Conservation (phyloP, 2,329 filamentous ascomycete species). For the Pseudocercospora pini-densiflorae region DNA sequence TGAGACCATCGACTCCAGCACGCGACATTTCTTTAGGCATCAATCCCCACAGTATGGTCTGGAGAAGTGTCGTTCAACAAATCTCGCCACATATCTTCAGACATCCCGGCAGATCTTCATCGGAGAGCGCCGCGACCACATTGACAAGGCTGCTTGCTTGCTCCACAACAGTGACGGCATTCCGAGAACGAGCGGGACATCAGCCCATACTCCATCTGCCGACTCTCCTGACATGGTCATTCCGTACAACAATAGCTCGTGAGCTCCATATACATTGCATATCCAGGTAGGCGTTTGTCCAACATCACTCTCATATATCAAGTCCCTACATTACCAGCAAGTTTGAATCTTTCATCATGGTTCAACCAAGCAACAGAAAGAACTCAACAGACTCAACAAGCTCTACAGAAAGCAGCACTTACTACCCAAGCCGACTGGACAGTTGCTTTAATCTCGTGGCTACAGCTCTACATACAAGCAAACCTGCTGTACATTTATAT, state of each 20-base stretch:
- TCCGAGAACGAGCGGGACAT: conserved; percentile 6
- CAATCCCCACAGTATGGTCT: background rate
- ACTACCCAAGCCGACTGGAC: conserved; percentile 11
- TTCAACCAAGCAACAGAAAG: conserved; percentile 9
- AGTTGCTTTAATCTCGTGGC: conserved; percentile 17
- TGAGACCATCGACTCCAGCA: background rate
- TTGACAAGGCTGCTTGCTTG: background rate
- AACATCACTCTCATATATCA: conserved; percentile 14
- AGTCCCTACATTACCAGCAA: background rate
- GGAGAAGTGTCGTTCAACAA: conserved; percentile 13
- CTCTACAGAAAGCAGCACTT: background rate
- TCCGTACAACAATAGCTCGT: conserved; percentile 1
- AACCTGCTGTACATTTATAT: conserved; percentile 20
- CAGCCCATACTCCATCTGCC: conserved; percentile 9
- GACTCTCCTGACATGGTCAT: conserved; percentile 11
- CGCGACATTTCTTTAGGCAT: no score
- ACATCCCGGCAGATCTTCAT: conserved; percentile 5
- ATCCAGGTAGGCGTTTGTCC: conserved; percentile 1
- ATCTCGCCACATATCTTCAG: conserved; percentile 16
- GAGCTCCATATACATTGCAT: conserved; percentile 17
- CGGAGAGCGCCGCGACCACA: background rate
- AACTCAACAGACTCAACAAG: background rate
- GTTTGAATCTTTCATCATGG: conserved; percentile 14
- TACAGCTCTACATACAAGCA: conserved; percentile 19
- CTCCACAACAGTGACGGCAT: conserved; percentile 9